A percentile compares a stretch with the other conserved stretches of the same genome.
These are phyloP conservation scores for barley (Hordeum vulgare) DNA, from an alignment of 176 grass and related monocot genomes.

Conservation along the genomic window MorexV3_pseudomolecules_assembly NC_058519.1:310353189-310353688, in stretches of 20 bases:
- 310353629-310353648: no score
- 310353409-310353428: neutral
- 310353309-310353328: neutral
- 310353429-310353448: neutral
- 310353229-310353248: neutral
- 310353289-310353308: neutral
- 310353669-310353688: no score
- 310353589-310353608: neutral
- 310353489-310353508: neutral
- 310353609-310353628: no score
- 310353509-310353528: neutral
- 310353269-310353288: neutral
- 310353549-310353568: neutral
- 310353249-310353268: neutral
- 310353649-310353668: no score
- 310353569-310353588: neutral
- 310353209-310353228: neutral
- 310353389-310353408: constrained; percentile 6
- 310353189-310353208: neutral
- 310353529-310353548: neutral
- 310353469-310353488: neutral
- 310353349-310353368: neutral
- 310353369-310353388: neutral
- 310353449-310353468: neutral
- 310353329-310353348: neutral